phyloP scores from a whole-genome alignment of 805 yeast genomes.

The Starmerella davenportii region DNA sequence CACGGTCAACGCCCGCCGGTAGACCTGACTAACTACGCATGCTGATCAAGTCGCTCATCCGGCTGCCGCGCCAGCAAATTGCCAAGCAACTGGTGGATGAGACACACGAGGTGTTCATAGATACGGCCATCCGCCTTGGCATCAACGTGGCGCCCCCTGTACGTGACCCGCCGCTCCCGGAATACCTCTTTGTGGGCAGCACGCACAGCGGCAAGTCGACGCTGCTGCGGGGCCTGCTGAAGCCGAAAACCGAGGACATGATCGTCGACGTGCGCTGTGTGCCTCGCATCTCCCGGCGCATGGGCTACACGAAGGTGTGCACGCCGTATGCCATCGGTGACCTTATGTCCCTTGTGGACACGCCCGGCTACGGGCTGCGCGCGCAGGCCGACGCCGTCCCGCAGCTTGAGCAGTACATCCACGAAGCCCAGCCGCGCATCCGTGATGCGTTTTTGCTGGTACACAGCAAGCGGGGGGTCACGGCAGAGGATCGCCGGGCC shows the following conservation, averaged over 20 bases:
- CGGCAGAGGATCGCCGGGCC: background rate
- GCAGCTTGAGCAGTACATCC: background rate
- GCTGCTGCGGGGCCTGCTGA: conserved; percentile 37
- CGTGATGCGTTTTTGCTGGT: background rate
- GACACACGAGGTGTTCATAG: background rate
- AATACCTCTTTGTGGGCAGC: conserved; percentile 57
- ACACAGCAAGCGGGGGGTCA: background rate
- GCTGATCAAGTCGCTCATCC: too few relatives aligned
- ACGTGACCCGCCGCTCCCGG: conserved; percentile 33
- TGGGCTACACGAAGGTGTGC: conserved; percentile 40
- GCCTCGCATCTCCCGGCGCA: conserved; percentile 29
- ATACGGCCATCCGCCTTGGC: background rate
- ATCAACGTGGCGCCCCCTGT: background rate
- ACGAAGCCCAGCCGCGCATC: background rate
- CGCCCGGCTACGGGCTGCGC: conserved; percentile 78
- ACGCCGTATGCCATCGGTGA: conserved; percentile 55
- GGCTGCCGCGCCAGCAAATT: too few relatives aligned
- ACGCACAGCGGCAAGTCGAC: conserved; percentile 82
- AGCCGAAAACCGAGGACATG: conserved; percentile 3
- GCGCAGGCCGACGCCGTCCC: conserved; percentile 44
- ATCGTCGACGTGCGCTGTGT: conserved; percentile 25
- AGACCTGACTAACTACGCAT: too few relatives aligned
- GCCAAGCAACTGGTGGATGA: background rate
- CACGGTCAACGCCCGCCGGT: too few relatives aligned
- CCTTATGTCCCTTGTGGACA: conserved; percentile 50